Evolutionary conservation across 768 basidiomycete species (phyloP).

Genomic region (Mycena leptocephala): DNA sequence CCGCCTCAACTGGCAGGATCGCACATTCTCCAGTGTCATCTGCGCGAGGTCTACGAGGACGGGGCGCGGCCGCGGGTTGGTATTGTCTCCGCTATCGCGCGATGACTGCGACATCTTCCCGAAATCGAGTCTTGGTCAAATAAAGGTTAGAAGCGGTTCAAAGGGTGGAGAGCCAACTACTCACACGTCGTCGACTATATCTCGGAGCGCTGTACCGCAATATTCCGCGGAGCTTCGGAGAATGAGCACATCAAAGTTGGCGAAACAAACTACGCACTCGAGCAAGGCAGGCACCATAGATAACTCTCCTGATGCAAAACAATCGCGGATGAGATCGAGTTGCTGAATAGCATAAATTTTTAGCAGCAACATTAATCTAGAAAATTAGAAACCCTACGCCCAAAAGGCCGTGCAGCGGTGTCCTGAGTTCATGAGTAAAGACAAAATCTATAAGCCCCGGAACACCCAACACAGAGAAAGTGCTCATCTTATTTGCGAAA

Average conservation of each 20-base stretch:
- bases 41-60: conserved; percentile 9
- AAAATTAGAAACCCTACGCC: neutral
- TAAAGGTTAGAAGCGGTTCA: neutral
- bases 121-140: conserved; percentile 15
- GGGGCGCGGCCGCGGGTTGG: neutral
- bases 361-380: neutral
- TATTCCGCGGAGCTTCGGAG: conserved; percentile 25
- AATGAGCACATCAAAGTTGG: neutral
- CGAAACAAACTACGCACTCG: conserved; percentile 11
- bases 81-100: neutral
- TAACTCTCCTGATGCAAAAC: conserved; percentile 3
- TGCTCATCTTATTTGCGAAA: conserved; percentile 32
- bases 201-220: conserved; percentile 25
- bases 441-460: neutral
- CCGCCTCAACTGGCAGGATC: conserved; percentile 5
- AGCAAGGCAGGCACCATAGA: conserved; percentile 11
- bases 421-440: conserved; percentile 31
- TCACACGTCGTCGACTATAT: conserved; percentile 29
- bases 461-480: neutral
- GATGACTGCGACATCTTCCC: conserved; percentile 23
- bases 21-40: neutral
- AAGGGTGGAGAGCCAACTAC: neutral
- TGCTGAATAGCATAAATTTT: conserved; percentile 17
- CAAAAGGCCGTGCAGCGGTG: conserved; percentile 31
- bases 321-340: conserved; percentile 26